Evolutionary conservation across 177 flowering plant species (phyloP).

Genomic region (Vitis hybrid): DNA sequence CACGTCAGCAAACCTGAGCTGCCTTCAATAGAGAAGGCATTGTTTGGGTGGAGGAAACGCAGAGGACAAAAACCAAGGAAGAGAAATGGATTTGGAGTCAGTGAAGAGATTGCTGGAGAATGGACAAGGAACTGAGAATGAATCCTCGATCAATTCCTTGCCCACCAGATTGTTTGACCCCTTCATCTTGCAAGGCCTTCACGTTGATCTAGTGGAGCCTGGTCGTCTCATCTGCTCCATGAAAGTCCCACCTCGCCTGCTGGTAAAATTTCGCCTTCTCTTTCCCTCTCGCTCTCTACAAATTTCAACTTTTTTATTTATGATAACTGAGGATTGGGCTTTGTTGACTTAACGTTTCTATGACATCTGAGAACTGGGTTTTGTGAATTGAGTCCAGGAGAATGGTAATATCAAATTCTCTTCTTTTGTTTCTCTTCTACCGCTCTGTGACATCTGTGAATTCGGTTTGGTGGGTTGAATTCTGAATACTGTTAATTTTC

Average conservation of each 20-base stretch:
- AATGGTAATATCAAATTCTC: too few relatives aligned
- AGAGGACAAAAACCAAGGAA: background rate
- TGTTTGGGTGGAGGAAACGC: background rate
- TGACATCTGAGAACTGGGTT: too few relatives aligned
- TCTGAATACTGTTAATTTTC: conserved; percentile 55
- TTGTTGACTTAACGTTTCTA: too few relatives aligned
- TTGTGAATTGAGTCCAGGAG: too few relatives aligned
- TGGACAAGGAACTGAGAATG: conserved; percentile 18
- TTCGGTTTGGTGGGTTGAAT: background rate
- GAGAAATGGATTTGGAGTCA: conserved; percentile 47
- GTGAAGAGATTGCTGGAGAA: conserved; percentile 52
- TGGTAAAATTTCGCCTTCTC: conserved; percentile 37
- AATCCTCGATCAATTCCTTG: conserved; percentile 28
- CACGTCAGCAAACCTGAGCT: too few relatives aligned
- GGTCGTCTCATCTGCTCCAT: conserved; percentile 79
- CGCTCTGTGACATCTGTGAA: too few relatives aligned
- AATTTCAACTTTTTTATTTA: background rate
- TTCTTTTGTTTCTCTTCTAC: too few relatives aligned
- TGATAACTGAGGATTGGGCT: background rate
- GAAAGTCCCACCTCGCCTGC: conserved; percentile 65
- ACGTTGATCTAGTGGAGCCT: conserved; percentile 52
- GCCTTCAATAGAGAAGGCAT: too few relatives aligned
- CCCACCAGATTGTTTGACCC: conserved; percentile 51
- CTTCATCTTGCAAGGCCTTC: conserved; percentile 50
- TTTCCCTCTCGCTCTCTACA: background rate